Evolutionary conservation across 1,284 basidiomycete species (phyloP).

Genomic region (Tetrapyrgos nigripes): DNA sequence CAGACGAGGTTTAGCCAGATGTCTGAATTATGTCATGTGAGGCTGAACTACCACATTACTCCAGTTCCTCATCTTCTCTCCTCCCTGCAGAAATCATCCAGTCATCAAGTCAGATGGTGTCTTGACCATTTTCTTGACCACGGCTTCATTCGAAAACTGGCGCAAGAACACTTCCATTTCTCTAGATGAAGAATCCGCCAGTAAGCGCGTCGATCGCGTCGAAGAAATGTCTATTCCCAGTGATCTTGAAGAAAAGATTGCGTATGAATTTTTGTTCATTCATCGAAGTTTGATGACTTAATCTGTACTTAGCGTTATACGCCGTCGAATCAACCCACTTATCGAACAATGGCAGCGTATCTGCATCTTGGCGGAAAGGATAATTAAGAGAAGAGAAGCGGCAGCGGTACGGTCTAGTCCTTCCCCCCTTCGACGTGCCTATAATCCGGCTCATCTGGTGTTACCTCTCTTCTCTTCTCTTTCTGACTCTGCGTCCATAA

Average conservation of each 20-base stretch:
- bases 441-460: conserved; percentile 70
- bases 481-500: conserved; percentile 36
- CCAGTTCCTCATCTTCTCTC: background rate
- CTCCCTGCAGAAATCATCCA: conserved; percentile 88
- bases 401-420: conserved; percentile 82
- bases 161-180: conserved; percentile 75
- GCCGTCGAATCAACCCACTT: conserved; percentile 72
- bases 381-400: conserved; percentile 86
- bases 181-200: conserved; percentile 86
- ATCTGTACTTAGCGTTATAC: conserved; percentile 58
- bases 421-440: conserved; percentile 60
- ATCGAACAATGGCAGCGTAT: conserved; percentile 94
- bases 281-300: conserved; percentile 12
- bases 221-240: conserved; percentile 94
- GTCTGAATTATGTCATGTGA: conserved; percentile 80
- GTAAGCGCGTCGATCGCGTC: conserved; percentile 80
- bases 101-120: conserved; percentile 87
- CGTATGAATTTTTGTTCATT: conserved; percentile 50
- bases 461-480: conserved; percentile 47
- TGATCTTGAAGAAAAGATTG: conserved; percentile 89
- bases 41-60: conserved; percentile 24
- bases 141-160: conserved; percentile 86
- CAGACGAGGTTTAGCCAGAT: conserved; percentile 84
- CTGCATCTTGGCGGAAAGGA: conserved; percentile 82
- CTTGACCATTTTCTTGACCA: conserved; percentile 81